phyloP scores from a whole-genome alignment of 176 grass and related monocot genomes.

The Avena atlantica region DNA sequence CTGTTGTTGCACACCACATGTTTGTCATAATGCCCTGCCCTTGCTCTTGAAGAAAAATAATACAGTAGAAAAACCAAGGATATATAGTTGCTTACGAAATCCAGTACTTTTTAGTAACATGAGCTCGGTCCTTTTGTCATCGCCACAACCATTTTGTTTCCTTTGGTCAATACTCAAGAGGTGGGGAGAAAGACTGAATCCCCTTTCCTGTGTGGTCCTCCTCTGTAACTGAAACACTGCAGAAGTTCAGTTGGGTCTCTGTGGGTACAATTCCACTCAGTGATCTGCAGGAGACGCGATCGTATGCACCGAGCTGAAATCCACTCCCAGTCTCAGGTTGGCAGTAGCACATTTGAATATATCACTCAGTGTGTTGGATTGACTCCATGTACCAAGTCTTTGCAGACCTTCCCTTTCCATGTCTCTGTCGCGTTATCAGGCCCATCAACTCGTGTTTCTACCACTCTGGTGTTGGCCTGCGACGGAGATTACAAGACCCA shows the following conservation, averaged over 20 bases:
- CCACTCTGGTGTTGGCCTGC: not conserved
- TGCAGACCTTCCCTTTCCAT: not conserved
- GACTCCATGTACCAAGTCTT: not conserved
- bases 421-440: not conserved
- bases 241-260: not conserved
- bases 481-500: no score
- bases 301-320: not conserved
- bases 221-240: not conserved
- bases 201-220: not conserved
- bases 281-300: not conserved
- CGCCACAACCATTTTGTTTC: not conserved
- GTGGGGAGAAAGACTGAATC: not conserved
- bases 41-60: not conserved
- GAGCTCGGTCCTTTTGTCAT: not conserved
- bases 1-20: no score
- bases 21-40: not conserved
- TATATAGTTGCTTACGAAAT: not conserved
- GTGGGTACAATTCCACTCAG: not conserved
- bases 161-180: not conserved
- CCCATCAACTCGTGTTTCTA: not conserved
- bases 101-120: not conserved
- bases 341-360: not conserved
- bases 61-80: not conserved
- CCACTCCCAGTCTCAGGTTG: not conserved
- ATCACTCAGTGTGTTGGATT: not conserved